phyloP scores from a whole-genome alignment of 192 early-diverging fungal genomes.

The Coemansia sp. region DNA sequence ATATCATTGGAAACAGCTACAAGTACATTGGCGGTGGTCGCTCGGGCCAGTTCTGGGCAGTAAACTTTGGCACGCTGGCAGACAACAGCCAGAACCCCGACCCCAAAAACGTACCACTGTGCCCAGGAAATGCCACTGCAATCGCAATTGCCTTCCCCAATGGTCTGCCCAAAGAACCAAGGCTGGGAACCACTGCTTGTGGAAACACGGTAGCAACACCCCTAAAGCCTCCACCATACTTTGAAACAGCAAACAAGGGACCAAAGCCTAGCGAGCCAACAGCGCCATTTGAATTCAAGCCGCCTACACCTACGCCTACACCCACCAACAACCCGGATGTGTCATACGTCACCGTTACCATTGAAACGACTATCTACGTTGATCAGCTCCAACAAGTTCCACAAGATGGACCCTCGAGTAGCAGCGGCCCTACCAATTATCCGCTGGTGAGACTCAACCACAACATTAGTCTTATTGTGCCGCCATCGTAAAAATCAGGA shows the following conservation, averaged over 20 bases:
- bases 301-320: not conserved
- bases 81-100: constrained; percentile 14
- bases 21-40: constrained; percentile 41
- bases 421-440: not conserved
- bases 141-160: constrained; percentile 41
- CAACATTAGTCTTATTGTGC: not conserved
- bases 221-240: constrained; percentile 25
- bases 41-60: constrained; percentile 47
- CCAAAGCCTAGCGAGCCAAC: not conserved
- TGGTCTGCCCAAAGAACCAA: constrained; percentile 25
- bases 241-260: constrained; percentile 10
- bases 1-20: constrained; percentile 21
- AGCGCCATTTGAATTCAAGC: not conserved
- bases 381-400: not conserved
- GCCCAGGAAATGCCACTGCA: constrained; percentile 34
- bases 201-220: constrained; percentile 27
- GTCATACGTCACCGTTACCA: not conserved
- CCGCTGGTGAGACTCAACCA: not conserved
- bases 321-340: not conserved
- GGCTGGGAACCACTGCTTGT: constrained; percentile 20
- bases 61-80: constrained; percentile 21
- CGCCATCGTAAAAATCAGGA: not conserved
- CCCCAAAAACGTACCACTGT: constrained; percentile 30
- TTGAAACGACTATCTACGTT: not conserved
- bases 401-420: not conserved